Conservation (phyloP, 768 basidiomycete species). For the Russula olivacea region DNA sequence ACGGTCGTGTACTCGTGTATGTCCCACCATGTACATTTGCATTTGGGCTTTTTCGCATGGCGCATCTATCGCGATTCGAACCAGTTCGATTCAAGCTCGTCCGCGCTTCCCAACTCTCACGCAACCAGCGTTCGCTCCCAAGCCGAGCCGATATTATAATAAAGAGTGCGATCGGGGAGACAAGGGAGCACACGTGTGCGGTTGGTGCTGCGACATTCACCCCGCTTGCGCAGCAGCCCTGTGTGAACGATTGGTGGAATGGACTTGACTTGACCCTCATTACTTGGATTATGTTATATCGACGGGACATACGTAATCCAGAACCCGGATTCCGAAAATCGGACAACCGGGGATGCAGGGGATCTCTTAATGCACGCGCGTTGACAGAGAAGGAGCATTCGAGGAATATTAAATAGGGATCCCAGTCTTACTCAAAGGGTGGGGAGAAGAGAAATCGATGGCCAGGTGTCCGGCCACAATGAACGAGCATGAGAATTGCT, state of each 20-base stretch:
- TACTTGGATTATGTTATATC: background rate
- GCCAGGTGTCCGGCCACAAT: background rate
- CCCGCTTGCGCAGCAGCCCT: background rate
- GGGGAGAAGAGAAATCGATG: background rate
- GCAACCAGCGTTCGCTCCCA: background rate
- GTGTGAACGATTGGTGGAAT: background rate
- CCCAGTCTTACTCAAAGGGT: background rate
- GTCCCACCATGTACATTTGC: no score
- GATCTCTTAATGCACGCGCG: background rate
- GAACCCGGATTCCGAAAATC: slow-evolving; percentile 3
- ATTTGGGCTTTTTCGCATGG: no score
- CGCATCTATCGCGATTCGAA: background rate
- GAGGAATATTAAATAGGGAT: background rate
- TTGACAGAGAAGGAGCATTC: background rate
- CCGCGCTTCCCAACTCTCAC: background rate
- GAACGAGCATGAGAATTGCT: slow-evolving; percentile 2
- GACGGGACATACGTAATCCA: background rate
- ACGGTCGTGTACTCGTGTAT: no score
- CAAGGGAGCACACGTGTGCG: background rate
- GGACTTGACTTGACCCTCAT: background rate
- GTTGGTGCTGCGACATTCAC: background rate
- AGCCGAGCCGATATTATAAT: background rate
- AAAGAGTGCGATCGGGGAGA: background rate
- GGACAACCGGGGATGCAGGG: background rate
- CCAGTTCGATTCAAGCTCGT: background rate